Conservation (phyloP, 2,329 filamentous ascomycete genomes). For the Apiospora hydei region DNA sequence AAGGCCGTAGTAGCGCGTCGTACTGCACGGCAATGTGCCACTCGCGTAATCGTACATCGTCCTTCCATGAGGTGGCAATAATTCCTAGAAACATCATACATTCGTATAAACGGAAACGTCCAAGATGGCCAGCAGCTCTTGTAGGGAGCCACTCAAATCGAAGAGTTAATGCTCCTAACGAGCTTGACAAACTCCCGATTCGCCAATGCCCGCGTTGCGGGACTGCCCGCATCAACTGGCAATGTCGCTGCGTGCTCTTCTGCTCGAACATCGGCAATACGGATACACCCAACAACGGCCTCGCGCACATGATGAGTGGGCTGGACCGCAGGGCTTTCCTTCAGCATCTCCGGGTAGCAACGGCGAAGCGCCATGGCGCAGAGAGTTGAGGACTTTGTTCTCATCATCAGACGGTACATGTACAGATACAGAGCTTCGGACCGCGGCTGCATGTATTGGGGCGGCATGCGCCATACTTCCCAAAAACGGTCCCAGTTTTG, state of each 20-base stretch:
- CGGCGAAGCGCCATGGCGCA: conserved; percentile 58
- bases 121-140: no score
- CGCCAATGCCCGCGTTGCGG: conserved; percentile 24
- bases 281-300: conserved; percentile 61
- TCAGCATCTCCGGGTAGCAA: conserved; percentile 65
- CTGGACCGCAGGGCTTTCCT: conserved; percentile 58
- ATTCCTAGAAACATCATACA: neutral
- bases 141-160: neutral
- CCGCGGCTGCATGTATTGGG: conserved; percentile 57
- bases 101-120: neutral
- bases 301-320: conserved; percentile 52
- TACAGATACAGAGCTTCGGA: conserved; percentile 61
- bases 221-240: conserved; percentile 28
- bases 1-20: neutral
- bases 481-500: conserved; percentile 65
- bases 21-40: neutral
- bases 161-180: conserved; percentile 32
- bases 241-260: conserved; percentile 40
- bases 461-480: conserved; percentile 64
- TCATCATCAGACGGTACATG: conserved; percentile 58
- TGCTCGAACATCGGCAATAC: conserved; percentile 60
- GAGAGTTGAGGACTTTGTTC: conserved; percentile 49
- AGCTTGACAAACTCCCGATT: conserved; percentile 44
- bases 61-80: neutral
- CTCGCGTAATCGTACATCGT: neutral